A percentile compares a stretch with the other conserved stretches of the same genome.
Evolutionary conservation across 2,329 filamentous ascomycete species (phyloP).

Genomic region (Amphichorda felina): DNA sequence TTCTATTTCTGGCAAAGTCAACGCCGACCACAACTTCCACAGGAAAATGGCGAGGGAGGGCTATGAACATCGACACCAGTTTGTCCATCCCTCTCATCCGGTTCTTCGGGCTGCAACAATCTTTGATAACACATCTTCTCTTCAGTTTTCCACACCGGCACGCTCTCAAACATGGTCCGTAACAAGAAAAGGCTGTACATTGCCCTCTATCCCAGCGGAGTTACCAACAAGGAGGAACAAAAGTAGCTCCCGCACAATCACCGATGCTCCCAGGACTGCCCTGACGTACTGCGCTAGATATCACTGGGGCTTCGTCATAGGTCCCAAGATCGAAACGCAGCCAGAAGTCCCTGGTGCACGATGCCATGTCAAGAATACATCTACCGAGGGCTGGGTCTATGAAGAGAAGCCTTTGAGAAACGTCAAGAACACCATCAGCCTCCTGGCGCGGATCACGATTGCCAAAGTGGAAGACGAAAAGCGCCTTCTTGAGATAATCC

Average conservation of each 20-base stretch:
- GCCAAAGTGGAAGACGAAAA: slow-evolving; percentile 23
- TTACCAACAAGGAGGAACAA: slow-evolving; percentile 10
- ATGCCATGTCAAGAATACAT: slow-evolving; percentile 18
- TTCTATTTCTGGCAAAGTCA: too few species aligned
- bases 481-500: slow-evolving; percentile 18
- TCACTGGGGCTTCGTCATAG: slow-evolving; percentile 17
- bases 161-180: too few species aligned
- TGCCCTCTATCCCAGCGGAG: slow-evolving; percentile 16
- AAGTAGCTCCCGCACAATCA: slow-evolving; percentile 1
- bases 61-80: too few species aligned
- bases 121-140: too few species aligned
- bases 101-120: too few species aligned
- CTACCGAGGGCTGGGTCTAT: slow-evolving; percentile 55
- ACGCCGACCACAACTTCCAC: too few species aligned
- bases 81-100: too few species aligned
- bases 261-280: neutral
- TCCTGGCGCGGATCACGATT: slow-evolving; percentile 24
- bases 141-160: too few species aligned
- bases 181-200: slow-evolving; percentile 18
- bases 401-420: slow-evolving; percentile 22
- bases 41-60: too few species aligned
- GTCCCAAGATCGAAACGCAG: slow-evolving; percentile 14
- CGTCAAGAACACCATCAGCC: slow-evolving; percentile 10
- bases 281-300: slow-evolving; percentile 9
- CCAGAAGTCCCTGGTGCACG: slow-evolving; percentile 12